Percentiles rank a stretch among this genome's conserved stretches.
These are phyloP conservation scores for Ogataea zsoltii DNA, from an alignment of 805 yeast genomes.

Conservation along the genomic window DNA sequence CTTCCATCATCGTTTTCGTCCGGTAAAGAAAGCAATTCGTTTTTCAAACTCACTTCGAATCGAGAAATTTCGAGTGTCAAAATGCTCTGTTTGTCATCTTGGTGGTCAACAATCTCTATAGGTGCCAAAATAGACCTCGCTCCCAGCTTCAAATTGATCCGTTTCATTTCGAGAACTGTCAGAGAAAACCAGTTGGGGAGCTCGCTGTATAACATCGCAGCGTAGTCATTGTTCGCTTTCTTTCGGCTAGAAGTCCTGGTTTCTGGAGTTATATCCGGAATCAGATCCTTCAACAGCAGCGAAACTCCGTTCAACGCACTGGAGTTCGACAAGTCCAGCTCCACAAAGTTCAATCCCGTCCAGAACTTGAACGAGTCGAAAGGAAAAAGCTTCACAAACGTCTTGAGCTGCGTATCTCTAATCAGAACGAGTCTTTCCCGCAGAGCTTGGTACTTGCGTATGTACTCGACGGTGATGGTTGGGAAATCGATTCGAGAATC, in stretches of 20 bases:
- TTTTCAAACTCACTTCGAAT: not conserved
- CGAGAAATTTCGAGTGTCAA: not conserved
- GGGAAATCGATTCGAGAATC: constrained; percentile 24
- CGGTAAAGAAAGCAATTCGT: not conserved
- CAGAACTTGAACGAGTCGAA: constrained; percentile 19
- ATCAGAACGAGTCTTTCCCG: constrained; percentile 6
- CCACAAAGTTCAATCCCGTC: constrained; percentile 19
- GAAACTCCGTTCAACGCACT: constrained; percentile 32
- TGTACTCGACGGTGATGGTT: constrained; percentile 20
- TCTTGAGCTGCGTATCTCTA: constrained; percentile 23
- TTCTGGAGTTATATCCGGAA: not conserved
- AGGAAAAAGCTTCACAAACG: constrained; percentile 25
- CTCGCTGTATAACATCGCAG: not conserved
- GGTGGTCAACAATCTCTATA: constrained; percentile 1
- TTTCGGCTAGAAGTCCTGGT: not conserved
- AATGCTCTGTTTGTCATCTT: constrained; percentile 3
- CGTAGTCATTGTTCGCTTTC: not conserved
- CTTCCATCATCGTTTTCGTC: constrained; percentile 3
- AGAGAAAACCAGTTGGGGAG: constrained; percentile 30
- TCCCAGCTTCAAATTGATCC: constrained; percentile 16
- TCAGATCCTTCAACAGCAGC: constrained; percentile 9
- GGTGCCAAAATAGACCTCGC: constrained; percentile 25
- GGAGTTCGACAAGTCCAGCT: constrained; percentile 31
- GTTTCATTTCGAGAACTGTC: constrained; percentile 21
- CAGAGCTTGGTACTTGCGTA: constrained; percentile 13